Evolutionary conservation across 1,284 basidiomycete species (phyloP).

Genomic region (Cutaneotrichosporon mucoides): DNA sequence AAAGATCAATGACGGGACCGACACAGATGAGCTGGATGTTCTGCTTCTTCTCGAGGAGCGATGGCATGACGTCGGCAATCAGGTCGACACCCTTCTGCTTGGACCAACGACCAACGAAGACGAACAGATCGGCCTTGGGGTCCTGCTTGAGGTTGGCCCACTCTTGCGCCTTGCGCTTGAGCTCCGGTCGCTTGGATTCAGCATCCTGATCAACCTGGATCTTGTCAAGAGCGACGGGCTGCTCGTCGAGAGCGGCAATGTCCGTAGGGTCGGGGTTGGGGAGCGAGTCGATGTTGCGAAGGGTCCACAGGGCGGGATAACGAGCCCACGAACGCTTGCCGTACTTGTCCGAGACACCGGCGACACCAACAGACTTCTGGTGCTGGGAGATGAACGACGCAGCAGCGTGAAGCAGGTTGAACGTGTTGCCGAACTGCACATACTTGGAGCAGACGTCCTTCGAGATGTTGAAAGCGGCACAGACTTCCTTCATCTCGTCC

Average conservation of each 20-base stretch:
- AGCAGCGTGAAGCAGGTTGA: constrained; percentile 86
- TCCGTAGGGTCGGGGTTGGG: constrained; percentile 88
- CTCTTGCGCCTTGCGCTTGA: constrained; percentile 85
- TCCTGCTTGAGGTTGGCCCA: constrained; percentile 90
- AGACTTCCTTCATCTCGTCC: constrained; percentile 96
- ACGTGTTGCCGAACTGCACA: constrained; percentile 93
- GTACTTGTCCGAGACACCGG: constrained; percentile 90
- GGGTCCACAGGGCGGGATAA: constrained; percentile 88
- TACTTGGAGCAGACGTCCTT: constrained; percentile 92
- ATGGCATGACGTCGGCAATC: constrained; percentile 89
- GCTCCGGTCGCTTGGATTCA: constrained; percentile 78
- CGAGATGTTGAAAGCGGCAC: constrained; percentile 91
- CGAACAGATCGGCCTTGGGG: constrained; percentile 79
- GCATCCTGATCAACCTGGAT: constrained; percentile 74
- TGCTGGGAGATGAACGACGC: constrained; percentile 86
- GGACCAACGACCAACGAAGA: constrained; percentile 93
- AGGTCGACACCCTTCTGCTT: constrained; percentile 94
- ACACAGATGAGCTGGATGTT: constrained; percentile 81
- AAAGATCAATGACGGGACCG: constrained; percentile 88
- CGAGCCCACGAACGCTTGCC: constrained; percentile 92
- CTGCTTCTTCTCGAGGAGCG: constrained; percentile 76
- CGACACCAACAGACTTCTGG: constrained; percentile 86
- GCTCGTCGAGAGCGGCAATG: constrained; percentile 83
- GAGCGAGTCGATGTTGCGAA: constrained; percentile 88
- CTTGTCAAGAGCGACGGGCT: constrained; percentile 64